Evolutionary conservation across 2,329 filamentous ascomycete genomes (phyloP), one percentile per base, ranked within the genome.

Genomic region (Fusarium nelsonii): DNA sequence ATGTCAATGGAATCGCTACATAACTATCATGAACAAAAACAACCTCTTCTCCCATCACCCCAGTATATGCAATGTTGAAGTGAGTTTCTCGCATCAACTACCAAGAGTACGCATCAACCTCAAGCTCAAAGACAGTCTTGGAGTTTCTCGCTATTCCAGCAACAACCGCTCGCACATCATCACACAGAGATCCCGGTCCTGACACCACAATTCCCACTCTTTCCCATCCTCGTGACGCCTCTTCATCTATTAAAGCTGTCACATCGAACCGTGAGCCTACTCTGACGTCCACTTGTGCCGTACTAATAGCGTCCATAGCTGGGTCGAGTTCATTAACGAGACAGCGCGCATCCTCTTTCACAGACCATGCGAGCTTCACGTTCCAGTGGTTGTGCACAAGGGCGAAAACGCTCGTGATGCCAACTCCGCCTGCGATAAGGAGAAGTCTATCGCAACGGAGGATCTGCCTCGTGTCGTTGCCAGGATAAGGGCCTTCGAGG

Each of bases 81-180:
- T 6, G 16, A 15, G 10, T 4, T 8, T 18, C 26, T 30, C 12
- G 1, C 9, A 6, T 3, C 1, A 8, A 1, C 40, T 55, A 63
- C 59, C 59, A 63, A n/a, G 59, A 63, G 18, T 63, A 63, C 6
- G 59, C 59, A 26, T 63, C 59, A 18, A 63, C 59, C 3, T 63
- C 59, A 8, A 63, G 58, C 4, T 63, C 58, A n/a, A 63, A 63
- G 0, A 63, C 14, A 26, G 57, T 63, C 34, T 63, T 40, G 0
- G 59, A 63, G 15, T 63, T 28, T 4, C 59, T 40, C 3, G 57
- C 57, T 26, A 63, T 63, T 0, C 59, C 58, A 11, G 59, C 48
- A n/a, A 63, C 58, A 6, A 55, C 46, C 4, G 57, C 46, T 1
- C 59, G 40, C 0, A 63, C 59, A 8, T 62, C 40, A n/a, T 63